Evolutionary conservation across 1,284 basidiomycete genomes (phyloP).

Genomic region (Moesziomyces globuligerus): DNA sequence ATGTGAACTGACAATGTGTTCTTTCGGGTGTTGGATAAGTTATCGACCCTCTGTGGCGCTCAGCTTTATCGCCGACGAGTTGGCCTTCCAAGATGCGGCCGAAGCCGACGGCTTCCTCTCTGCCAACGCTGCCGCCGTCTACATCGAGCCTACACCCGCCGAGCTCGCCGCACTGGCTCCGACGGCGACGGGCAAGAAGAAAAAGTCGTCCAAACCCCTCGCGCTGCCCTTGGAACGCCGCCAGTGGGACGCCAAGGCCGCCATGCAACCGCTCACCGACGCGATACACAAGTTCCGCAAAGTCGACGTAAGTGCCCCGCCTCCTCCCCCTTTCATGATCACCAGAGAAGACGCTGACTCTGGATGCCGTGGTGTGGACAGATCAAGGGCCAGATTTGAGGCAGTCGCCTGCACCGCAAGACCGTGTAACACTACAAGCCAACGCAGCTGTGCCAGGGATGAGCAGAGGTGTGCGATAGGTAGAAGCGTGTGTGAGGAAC

Average conservation of each 20-base stretch:
- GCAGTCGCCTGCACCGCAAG: no score
- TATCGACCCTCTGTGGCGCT: constrained; percentile 73
- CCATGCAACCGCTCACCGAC: constrained; percentile 67
- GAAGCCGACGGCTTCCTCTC: constrained; percentile 78
- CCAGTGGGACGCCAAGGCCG: constrained; percentile 71
- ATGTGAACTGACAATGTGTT: neutral
- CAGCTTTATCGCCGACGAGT: constrained; percentile 79
- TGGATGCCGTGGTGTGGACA: neutral
- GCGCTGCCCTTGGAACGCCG: constrained; percentile 44
- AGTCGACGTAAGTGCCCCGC: constrained; percentile 69
- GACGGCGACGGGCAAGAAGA: constrained; percentile 21
- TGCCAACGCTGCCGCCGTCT: constrained; percentile 77
- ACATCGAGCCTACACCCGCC: constrained; percentile 69
- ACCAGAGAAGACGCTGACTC: neutral
- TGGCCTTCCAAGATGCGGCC: constrained; percentile 80
- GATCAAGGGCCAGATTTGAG: constrained; percentile 59
- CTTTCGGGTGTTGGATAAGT: constrained; percentile 7
- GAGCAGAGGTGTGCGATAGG: no score
- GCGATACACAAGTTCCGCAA: constrained; percentile 70
- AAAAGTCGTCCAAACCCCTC: constrained; percentile 41
- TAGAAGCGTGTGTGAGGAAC: no score
- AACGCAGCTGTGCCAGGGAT: no score
- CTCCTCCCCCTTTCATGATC: neutral
- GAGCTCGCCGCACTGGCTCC: constrained; percentile 35
- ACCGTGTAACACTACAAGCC: neutral